phyloP scores from a whole-genome alignment of 176 grass and related monocot species.

The Musa itinerans region DNA sequence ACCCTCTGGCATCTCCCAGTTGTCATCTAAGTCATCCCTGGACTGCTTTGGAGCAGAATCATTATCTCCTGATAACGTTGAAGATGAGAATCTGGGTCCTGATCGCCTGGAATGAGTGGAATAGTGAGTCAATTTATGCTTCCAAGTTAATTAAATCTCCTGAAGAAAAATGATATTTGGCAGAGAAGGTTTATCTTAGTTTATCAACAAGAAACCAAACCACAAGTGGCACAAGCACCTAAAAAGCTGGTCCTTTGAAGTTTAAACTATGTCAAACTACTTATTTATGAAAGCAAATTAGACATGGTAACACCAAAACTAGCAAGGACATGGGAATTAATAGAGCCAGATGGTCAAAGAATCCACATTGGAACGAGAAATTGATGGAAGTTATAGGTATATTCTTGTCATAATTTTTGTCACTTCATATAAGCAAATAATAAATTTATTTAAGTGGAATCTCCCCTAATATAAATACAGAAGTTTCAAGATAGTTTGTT shows the following conservation, averaged over 20 bases:
- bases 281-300: too few species aligned
- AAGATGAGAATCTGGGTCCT: constrained; percentile 39
- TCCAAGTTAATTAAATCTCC: neutral
- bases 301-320: too few species aligned
- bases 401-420: neutral
- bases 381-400: neutral
- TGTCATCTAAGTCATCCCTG: constrained; percentile 46
- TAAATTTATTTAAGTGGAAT: neutral
- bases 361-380: too few species aligned
- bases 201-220: neutral
- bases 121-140: neutral
- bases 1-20: constrained; percentile 40
- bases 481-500: neutral
- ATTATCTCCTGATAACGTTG: constrained; percentile 21
- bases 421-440: neutral
- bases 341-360: too few species aligned
- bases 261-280: neutral
- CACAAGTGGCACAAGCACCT: neutral
- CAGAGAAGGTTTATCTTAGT: neutral
- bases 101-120: constrained; percentile 11
- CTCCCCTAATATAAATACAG: neutral
- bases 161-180: neutral
- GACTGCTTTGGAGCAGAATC: constrained; percentile 22
- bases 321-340: too few species aligned
- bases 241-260: neutral